phyloP scores from a whole-genome alignment of 2,329 filamentous ascomycete genomes.

The Fusarium brachygibbosum region DNA sequence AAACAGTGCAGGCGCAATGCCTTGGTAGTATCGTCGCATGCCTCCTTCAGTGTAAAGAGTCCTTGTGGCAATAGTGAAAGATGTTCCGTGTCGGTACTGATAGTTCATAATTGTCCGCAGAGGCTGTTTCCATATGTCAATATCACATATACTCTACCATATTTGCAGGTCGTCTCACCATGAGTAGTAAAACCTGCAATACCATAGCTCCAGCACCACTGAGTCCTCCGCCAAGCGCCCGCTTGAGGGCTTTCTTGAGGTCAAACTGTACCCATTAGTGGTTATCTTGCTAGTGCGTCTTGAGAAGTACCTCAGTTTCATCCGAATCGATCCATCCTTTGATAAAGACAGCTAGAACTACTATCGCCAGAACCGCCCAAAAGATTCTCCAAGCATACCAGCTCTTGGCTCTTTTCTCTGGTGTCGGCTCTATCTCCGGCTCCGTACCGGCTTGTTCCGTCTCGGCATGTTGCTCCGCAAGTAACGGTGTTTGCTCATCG shows the following conservation, averaged over 20 bases:
- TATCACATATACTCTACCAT: fast-evolving
- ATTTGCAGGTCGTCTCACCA: slow-evolving; percentile 51
- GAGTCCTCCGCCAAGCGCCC: slow-evolving; percentile 61
- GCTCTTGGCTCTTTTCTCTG: slow-evolving; percentile 7
- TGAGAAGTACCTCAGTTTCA: slow-evolving; percentile 22
- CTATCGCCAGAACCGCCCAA: slow-evolving; percentile 7
- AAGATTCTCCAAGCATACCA: slow-evolving; percentile 31
- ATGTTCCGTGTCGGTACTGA: slow-evolving; percentile 62
- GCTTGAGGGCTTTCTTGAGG: slow-evolving; percentile 58
- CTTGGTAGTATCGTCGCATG: slow-evolving; percentile 60
- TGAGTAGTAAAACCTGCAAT: slow-evolving; percentile 61
- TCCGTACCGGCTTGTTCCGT: neutral
- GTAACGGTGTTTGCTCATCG: slow-evolving; percentile 24
- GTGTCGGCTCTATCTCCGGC: neutral
- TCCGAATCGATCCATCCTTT: slow-evolving; percentile 32
- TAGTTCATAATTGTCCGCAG: slow-evolving; percentile 66
- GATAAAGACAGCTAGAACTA: slow-evolving; percentile 7
- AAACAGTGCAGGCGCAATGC: slow-evolving; percentile 59
- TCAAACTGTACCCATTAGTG: slow-evolving; percentile 56
- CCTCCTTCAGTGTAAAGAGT: slow-evolving; percentile 60
- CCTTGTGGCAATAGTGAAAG: slow-evolving; percentile 56
- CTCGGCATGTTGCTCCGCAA: neutral
- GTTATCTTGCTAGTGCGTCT: fast-evolving
- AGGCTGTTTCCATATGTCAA: slow-evolving; percentile 50
- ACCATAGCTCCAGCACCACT: slow-evolving; percentile 64